Percentiles rank a stretch among this genome's conserved stretches.
phyloP scores from a whole-genome alignment of 257 asterid genomes.

The Ballota nigra region DNA sequence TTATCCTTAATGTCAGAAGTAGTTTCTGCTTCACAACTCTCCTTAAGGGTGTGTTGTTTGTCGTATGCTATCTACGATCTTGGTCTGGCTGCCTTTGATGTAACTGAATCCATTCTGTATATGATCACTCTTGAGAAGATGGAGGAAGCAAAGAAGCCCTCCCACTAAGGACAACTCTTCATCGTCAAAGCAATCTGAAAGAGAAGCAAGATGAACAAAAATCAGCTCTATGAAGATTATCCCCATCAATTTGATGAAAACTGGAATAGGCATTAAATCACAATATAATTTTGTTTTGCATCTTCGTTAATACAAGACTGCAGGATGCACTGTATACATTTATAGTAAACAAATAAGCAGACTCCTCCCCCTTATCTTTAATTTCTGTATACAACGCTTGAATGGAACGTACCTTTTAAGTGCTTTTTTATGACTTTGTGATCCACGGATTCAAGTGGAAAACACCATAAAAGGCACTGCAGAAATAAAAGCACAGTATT shows the following conservation, averaged over 20 bases:
- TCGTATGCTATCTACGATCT: slow-evolving; percentile 21
- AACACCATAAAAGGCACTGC: slow-evolving; percentile 47
- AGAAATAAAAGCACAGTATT: slow-evolving; percentile 17
- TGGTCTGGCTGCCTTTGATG: neutral
- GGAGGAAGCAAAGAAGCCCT: slow-evolving; percentile 19
- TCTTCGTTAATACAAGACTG: neutral
- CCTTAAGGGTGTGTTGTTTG: slow-evolving; percentile 1
- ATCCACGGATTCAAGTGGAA: slow-evolving; percentile 16
- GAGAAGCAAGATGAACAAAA: neutral
- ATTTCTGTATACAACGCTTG: neutral
- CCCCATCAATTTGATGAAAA: neutral
- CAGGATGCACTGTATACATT: neutral
- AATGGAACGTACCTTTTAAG: slow-evolving; percentile 20
- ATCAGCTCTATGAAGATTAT: neutral
- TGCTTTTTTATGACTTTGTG: neutral
- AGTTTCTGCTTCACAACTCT: slow-evolving; percentile 15
- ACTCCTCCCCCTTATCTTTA: neutral
- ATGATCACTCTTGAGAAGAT: slow-evolving; percentile 1
- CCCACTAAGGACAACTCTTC: neutral
- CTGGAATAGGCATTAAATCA: neutral
- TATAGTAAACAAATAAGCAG: neutral
- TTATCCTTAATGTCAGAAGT: neutral
- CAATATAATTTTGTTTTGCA: too few species aligned
- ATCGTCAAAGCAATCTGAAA: slow-evolving; percentile 16
- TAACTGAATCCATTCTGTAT: slow-evolving; percentile 2